Base-by-base conservation (phyloP, 176 grass and related monocot species). In the Oryza coarctata region DNA sequence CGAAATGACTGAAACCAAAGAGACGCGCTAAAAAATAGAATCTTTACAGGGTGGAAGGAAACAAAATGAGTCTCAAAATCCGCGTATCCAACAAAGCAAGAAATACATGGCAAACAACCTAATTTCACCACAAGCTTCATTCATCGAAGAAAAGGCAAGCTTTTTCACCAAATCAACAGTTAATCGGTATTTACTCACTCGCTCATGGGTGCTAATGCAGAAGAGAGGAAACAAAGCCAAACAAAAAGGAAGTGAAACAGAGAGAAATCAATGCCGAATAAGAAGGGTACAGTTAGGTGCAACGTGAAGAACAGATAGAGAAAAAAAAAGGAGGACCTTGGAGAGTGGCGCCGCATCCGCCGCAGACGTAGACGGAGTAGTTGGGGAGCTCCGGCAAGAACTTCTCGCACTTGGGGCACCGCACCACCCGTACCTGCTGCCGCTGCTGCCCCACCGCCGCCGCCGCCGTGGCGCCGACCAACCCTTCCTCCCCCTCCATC, bases 391-490 rank as follows among this genome's bases (percentile, higher is more conserved):
- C 96, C 22, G 96, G 96, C 38, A 99, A 84, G 77, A 95, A 89
- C 74, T 99, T 95, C 87, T 94, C 93, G 84, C 96, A 99, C 82
- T 87, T 99, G 82, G 96, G 96, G 78, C 96, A 97, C 41, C 94
- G 88, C 55, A 97, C 94, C 58, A 97, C 91, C 78, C 94, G 82
- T 74, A 97, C 80, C 87, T 94, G 86, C 71, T 75, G 77, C 76
- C 63, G 76, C 32, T 80, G 83, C 36, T 4, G 47, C 27, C 6
- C 68, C 12, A 7, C 57, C 33, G 34, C 9, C 31, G 23, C 61
- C 73, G n/a, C 12, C 45, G 65, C 28, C 23, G 26, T 79, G 9
- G 62, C 35, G 28, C 65, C 73, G 43, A 50, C 78, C 78, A 28
- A 33, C 14, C 28, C 65, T 12, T 92, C 81, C 83, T 25, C 81